Evolutionary conservation across 371 early-diverging fungal species (phyloP).

Genomic region (Choanephora cucurbitarum): DNA sequence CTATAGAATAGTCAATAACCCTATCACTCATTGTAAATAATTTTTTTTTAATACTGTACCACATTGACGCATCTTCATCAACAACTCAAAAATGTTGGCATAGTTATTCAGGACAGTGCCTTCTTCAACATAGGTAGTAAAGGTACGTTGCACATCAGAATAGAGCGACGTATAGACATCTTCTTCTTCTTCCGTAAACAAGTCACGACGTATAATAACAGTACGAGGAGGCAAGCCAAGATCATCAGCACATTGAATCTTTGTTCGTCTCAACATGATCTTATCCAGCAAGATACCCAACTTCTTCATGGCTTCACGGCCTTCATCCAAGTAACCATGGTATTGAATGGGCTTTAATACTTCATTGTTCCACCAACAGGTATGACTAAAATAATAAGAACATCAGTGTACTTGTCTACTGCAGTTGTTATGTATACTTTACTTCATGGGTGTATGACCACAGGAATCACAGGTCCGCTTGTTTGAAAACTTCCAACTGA

Average conservation of each 20-base stretch:
- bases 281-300: slow-evolving; percentile 78
- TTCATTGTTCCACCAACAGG: slow-evolving; percentile 97
- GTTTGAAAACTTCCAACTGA: slow-evolving; percentile 79
- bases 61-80: slow-evolving; percentile 71
- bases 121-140: slow-evolving; percentile 83
- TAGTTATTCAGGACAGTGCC: slow-evolving; percentile 94
- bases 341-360: slow-evolving; percentile 92
- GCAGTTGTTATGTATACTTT: too few species aligned
- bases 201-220: slow-evolving; percentile 78
- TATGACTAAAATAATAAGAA: too few species aligned
- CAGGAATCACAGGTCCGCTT: slow-evolving; percentile 72
- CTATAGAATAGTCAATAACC: slow-evolving; percentile 30
- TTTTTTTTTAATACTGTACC: too few species aligned
- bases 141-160: slow-evolving; percentile 74
- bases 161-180: slow-evolving; percentile 91
- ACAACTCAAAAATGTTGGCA: slow-evolving; percentile 86
- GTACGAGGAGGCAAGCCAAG: slow-evolving; percentile 91
- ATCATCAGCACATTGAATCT: slow-evolving; percentile 89
- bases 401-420: too few species aligned
- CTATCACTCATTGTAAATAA: too few species aligned
- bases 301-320: slow-evolving; percentile 75
- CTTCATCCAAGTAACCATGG: slow-evolving; percentile 68
- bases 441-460: slow-evolving; percentile 75
- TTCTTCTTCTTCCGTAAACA: slow-evolving; percentile 91
- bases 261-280: slow-evolving; percentile 95